Evolutionary conservation across 495 filamentous ascomycete species (phyloP).

Genomic region (Bryoglossum gracile): DNA sequence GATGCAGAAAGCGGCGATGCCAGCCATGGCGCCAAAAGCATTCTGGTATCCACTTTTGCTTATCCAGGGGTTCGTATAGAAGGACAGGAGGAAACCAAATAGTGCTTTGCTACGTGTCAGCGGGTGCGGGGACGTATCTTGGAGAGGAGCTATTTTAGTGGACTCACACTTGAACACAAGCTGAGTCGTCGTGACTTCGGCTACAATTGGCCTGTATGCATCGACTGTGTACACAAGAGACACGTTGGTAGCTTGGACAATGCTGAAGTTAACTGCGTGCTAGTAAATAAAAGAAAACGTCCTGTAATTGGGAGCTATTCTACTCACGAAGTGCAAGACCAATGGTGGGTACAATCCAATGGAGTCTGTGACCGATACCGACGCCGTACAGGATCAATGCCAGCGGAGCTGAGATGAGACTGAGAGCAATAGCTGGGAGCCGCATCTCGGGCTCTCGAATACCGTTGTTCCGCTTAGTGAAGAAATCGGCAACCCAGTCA

Average conservation of each 20-base stretch:
- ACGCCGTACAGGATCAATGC: conserved; percentile 43
- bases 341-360: conserved; percentile 47
- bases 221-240: conserved; percentile 46
- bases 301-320: neutral
- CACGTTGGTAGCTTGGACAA: conserved; percentile 43
- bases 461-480: conserved; percentile 42
- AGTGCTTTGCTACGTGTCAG: conserved; percentile 30
- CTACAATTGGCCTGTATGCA: conserved; percentile 43
- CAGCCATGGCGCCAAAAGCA: conserved; percentile 48
- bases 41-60: conserved; percentile 36
- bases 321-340: conserved; percentile 35
- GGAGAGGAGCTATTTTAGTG: neutral
- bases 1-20: conserved; percentile 37
- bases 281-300: neutral
- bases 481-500: conserved; percentile 40
- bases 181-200: conserved; percentile 40
- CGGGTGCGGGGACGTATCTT: neutral
- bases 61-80: conserved; percentile 54
- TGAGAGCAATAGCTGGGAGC: conserved; percentile 37
- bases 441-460: conserved; percentile 48
- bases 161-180: conserved; percentile 41
- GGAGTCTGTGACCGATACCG: conserved; percentile 38
- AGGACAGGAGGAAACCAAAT: conserved; percentile 50
- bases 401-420: conserved; percentile 37
- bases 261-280: conserved; percentile 39